Conservation (phyloP, 495 filamentous ascomycete species). For the Astrocystis sublimbata region DNA sequence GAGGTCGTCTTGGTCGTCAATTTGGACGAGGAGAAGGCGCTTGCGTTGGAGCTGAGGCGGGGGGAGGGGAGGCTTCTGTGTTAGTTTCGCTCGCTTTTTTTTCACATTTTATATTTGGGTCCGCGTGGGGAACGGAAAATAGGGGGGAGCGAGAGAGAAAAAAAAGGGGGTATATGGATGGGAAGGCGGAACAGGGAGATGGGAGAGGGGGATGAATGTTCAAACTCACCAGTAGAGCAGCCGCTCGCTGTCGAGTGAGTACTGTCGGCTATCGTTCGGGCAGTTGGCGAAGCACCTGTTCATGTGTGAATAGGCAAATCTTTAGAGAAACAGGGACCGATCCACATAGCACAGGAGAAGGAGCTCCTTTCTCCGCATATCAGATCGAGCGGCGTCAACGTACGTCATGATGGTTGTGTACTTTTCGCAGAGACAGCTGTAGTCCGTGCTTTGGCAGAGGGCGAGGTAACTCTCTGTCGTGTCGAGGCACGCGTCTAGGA, state of each 20-base stretch:
- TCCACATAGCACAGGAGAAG: not conserved
- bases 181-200: not conserved
- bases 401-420: conserved; percentile 44
- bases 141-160: not conserved
- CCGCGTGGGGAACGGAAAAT: too few relatives aligned
- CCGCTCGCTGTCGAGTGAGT: conserved; percentile 32
- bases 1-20: conserved; percentile 14
- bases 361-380: not conserved
- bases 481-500: conserved; percentile 46
- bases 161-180: not conserved
- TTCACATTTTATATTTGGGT: too few relatives aligned
- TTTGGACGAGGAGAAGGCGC: conserved; percentile 37
- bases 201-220: not conserved
- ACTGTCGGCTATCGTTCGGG: conserved; percentile 40
- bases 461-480: conserved; percentile 40
- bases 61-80: too few relatives aligned
- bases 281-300: conserved; percentile 53
- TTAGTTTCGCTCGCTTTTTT: not conserved
- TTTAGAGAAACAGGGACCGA: too few relatives aligned
- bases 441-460: conserved; percentile 39
- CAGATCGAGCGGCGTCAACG: not conserved
- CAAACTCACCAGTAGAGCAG: conserved; percentile 41
- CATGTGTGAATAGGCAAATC: too few relatives aligned
- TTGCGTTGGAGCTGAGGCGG: conserved; percentile 27
- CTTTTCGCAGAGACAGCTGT: conserved; percentile 41